Evolutionary conservation across 1,284 basidiomycete genomes (phyloP), one percentile per base, ranked within the genome.

Genomic region (Uromyces viciae-fabae): DNA sequence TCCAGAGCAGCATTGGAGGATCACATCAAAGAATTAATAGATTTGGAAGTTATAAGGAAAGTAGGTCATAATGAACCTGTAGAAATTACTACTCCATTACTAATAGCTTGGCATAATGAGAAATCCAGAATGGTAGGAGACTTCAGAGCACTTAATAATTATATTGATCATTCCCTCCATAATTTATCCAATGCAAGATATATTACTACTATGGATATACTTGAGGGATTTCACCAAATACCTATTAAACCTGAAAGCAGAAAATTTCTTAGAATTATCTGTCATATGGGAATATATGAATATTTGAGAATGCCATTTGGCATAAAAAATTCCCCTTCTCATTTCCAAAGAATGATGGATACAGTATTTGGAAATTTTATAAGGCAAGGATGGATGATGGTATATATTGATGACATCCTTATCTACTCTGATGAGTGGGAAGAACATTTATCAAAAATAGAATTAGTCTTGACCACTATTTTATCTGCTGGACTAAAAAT

Each of bases 271-370:
- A 49, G 46, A 22, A 49, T 49, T 49, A 49, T 49, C 11, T 49
- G 46, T 22, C 46, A 33, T 75, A 31, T 19, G 5, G 22, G 31
- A 62, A n/a, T n/a, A 28, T 46, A 73, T 73, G 38, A 46, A 28
- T 42, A 54, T 46, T 54, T 33, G 28, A 75, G 36, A 33, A 75
- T 60, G n/a, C 73, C 15, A 5, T 54, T 54, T 54, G 52, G 52
- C 3, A 54, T 54, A 4, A 54, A 54, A 54, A 54, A 54, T 54
- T 19, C 52, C 28, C 73, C 73, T 60, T 75, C 73, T 3, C 56
- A 58, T 31, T 75, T 75, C 22, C 73, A 75, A 62, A 60, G 52
- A 62, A 58, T 75, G 73, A 75, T 75, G 52, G 56, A 75, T 28
- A 42, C 33, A 33, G 43, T 31, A 33, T 60, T 60, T 60, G 14